A percentile compares a stretch with the other conserved stretches of the same genome.
These are phyloP conservation scores for Barnettozyma californica DNA, from an alignment of 805 yeast genomes.

Conservation along the genomic window DNA sequence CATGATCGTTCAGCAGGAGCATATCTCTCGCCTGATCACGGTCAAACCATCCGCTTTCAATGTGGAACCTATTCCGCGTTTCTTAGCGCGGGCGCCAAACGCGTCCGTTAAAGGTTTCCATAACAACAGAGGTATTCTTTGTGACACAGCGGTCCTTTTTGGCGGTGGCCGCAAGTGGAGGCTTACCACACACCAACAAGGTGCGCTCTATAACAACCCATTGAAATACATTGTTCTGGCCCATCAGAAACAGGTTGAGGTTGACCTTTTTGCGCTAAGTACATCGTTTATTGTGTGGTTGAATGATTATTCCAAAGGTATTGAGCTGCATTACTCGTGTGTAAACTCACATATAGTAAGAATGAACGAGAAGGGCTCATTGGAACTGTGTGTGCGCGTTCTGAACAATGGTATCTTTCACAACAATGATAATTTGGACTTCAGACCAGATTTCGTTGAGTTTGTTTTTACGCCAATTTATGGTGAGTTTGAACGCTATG, in stretches of 20 bases:
- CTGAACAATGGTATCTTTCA: slow-evolving; percentile 10
- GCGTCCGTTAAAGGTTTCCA: slow-evolving; percentile 9
- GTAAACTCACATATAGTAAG: slow-evolving; percentile 21
- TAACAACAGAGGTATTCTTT: background rate
- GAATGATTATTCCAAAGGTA: slow-evolving; percentile 28
- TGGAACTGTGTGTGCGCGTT: slow-evolving; percentile 16
- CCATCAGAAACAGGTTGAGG: slow-evolving; percentile 12
- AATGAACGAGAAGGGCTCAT: slow-evolving; percentile 2
- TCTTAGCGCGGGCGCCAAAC: slow-evolving; percentile 15
- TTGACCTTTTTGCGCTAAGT: slow-evolving; percentile 35
- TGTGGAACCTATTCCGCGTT: slow-evolving; percentile 17
- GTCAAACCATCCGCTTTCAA: slow-evolving; percentile 34
- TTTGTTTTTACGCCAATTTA: slow-evolving; percentile 32
- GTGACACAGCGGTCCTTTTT: slow-evolving; percentile 29
- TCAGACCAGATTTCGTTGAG: slow-evolving; percentile 17
- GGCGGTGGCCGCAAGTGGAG: slow-evolving; percentile 39
- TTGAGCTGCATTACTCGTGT: slow-evolving; percentile 30
- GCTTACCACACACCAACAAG: slow-evolving; percentile 9
- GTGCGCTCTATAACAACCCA: slow-evolving; percentile 1
- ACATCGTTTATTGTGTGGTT: slow-evolving; percentile 37
- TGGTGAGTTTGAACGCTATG: slow-evolving; percentile 32
- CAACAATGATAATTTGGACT: slow-evolving; percentile 6
- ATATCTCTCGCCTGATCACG: slow-evolving; percentile 5
- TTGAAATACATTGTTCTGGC: slow-evolving; percentile 12
- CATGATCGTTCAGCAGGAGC: background rate